Conservation (phyloP, 805 yeast genomes). For the Wickerhamomyces pijperi region DNA sequence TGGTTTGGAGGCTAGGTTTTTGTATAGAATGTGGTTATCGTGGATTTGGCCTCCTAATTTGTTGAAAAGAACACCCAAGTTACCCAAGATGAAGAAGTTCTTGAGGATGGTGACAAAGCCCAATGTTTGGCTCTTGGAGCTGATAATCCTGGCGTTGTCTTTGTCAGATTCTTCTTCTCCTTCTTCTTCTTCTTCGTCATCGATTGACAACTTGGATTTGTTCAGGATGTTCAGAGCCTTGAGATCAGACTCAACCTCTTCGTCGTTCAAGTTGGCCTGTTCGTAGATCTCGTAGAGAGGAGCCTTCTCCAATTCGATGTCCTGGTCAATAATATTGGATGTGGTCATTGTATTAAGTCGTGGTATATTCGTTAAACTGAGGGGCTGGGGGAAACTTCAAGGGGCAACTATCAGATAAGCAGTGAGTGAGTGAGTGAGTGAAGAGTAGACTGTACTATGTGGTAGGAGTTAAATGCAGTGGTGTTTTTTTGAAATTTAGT, state of each 20-base stretch:
- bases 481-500: too few species aligned
- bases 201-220: not conserved
- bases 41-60: constrained; percentile 41
- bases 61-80: constrained; percentile 42
- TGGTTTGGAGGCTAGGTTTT: constrained; percentile 30
- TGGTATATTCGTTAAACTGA: too few species aligned
- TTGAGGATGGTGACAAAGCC: not conserved
- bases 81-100: constrained; percentile 20
- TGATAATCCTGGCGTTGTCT: not conserved
- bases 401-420: too few species aligned
- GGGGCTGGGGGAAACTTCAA: too few species aligned
- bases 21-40: constrained; percentile 34
- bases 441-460: too few species aligned
- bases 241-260: constrained; percentile 8
- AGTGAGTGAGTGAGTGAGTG: too few species aligned
- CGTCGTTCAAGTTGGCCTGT: constrained; percentile 22
- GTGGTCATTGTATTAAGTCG: not conserved
- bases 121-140: not conserved
- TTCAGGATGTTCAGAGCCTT: not conserved
- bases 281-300: constrained; percentile 40
- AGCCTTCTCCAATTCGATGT: constrained; percentile 30
- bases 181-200: not conserved
- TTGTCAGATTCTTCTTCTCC: not conserved
- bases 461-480: too few species aligned
- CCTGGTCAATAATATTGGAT: not conserved